Percentiles rank a stretch among this genome's conserved stretches.
Conservation (phyloP, 169 alveolate genomes). For the Plasmodium sp. region DNA sequence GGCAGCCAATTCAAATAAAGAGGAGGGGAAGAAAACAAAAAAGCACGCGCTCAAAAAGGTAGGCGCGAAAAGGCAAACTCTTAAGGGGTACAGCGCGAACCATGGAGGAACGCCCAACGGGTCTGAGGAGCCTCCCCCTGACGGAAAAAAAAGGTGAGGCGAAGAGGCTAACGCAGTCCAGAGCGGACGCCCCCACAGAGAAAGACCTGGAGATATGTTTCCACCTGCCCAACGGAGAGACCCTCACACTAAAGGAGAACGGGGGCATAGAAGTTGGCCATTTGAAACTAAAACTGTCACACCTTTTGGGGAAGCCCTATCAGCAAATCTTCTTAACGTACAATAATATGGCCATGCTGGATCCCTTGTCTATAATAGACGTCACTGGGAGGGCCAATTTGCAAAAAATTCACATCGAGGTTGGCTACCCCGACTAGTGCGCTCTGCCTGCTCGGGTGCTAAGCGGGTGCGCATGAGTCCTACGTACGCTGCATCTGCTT, state of each 20-base stretch:
- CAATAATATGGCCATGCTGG: slow-evolving; percentile 35
- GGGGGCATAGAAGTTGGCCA: slow-evolving; percentile 45
- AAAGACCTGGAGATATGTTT: slow-evolving; percentile 5
- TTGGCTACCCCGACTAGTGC: not conserved
- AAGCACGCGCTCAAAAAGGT: not conserved
- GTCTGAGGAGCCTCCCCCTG: not conserved
- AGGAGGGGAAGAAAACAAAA: not conserved
- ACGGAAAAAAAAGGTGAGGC: not conserved
- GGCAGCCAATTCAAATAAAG: not conserved
- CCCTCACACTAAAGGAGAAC: not conserved
- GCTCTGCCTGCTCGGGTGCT: not conserved
- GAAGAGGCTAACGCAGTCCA: not conserved
- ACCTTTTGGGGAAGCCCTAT: slow-evolving; percentile 9
- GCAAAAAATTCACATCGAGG: slow-evolving; percentile 3
- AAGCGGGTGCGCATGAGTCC: not conserved
- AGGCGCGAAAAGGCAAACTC: not conserved
- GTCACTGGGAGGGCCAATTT: not conserved
- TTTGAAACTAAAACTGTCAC: slow-evolving; percentile 12
- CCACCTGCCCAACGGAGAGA: slow-evolving; percentile 24
- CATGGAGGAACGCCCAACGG: slow-evolving; percentile 22
- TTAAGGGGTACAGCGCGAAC: not conserved
- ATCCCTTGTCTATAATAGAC: slow-evolving; percentile 35
- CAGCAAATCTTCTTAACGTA: slow-evolving; percentile 36
- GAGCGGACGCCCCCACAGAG: not conserved
- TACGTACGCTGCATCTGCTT: no score